These are phyloP conservation scores for Hordeum marinum DNA, from an alignment of 176 grass and related monocot species.

Conservation along the genomic window DNA sequence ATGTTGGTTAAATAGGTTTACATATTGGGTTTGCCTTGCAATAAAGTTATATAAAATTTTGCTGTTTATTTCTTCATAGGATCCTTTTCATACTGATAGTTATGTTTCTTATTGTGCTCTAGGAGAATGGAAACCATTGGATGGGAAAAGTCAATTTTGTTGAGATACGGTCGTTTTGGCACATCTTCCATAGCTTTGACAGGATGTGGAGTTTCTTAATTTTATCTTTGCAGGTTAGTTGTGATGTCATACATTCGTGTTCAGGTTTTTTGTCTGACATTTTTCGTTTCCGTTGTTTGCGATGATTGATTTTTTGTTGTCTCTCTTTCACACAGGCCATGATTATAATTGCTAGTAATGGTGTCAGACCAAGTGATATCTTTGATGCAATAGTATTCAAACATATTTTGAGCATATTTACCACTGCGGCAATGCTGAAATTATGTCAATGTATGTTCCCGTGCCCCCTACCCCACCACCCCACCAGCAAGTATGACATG, in stretches of 20 bases:
- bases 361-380: conserved; percentile 75
- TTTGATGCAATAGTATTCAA: conserved; percentile 74
- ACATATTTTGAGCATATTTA: conserved; percentile 91
- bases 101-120: too few relatives aligned
- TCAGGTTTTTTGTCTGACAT: background rate
- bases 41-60: background rate
- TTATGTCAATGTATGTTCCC: conserved; percentile 55
- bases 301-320: background rate
- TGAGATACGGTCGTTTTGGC: conserved; percentile 90
- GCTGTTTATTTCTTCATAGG: background rate
- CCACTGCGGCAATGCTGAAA: conserved; percentile 71
- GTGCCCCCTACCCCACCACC: background rate
- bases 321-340: conserved; percentile 54
- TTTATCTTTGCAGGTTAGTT: conserved; percentile 74
- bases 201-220: conserved; percentile 97
- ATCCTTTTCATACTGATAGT: too few relatives aligned
- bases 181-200: conserved; percentile 97
- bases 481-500: too few relatives aligned
- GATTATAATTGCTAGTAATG: conserved; percentile 91
- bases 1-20: too few relatives aligned
- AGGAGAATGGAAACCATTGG: conserved; percentile 24
- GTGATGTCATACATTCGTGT: background rate
- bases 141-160: conserved; percentile 98
- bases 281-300: background rate
- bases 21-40: too few relatives aligned